Evolutionary conservation across 306 rosid species (phyloP).

Genomic region (Vigna radiata): DNA sequence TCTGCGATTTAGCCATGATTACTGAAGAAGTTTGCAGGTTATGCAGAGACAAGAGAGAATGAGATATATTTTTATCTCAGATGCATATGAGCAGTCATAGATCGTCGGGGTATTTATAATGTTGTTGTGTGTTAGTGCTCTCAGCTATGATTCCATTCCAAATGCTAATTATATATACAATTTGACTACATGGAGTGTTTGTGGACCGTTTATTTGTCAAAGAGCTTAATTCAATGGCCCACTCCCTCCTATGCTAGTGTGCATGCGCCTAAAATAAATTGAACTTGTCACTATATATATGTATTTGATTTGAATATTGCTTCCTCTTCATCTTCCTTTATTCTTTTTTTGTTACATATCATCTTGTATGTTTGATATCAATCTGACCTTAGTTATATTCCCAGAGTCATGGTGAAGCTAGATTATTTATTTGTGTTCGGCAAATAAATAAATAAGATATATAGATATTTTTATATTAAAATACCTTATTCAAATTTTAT

Average conservation of each 20-base stretch:
- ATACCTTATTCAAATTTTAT: no score
- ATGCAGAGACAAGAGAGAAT: neutral
- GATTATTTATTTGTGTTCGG: no score
- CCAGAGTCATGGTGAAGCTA: no score
- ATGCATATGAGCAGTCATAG: conserved; percentile 13
- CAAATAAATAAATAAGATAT: no score
- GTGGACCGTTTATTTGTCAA: conserved; percentile 27
- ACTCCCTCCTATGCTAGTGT: neutral
- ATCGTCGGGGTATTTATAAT: conserved; percentile 40
- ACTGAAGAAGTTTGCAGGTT: no score
- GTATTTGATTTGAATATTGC: neutral
- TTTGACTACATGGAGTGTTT: conserved; percentile 40
- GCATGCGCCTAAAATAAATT: neutral
- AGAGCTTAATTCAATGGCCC: neutral
- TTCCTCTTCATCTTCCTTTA: neutral
- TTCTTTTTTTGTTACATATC: neutral
- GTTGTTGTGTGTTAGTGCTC: neutral
- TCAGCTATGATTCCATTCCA: conserved; percentile 21
- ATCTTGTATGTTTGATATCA: no score
- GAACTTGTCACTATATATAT: neutral
- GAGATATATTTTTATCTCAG: neutral
- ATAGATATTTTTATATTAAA: no score
- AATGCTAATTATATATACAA: conserved; percentile 28
- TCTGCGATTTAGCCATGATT: conserved; percentile 37
- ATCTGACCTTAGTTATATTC: no score